A percentile compares a stretch with the other conserved stretches of the same genome.
These are phyloP conservation scores for Penicillium digitatum DNA, from an alignment of 2,329 filamentous ascomycete species.

Conservation along the genomic window DNA sequence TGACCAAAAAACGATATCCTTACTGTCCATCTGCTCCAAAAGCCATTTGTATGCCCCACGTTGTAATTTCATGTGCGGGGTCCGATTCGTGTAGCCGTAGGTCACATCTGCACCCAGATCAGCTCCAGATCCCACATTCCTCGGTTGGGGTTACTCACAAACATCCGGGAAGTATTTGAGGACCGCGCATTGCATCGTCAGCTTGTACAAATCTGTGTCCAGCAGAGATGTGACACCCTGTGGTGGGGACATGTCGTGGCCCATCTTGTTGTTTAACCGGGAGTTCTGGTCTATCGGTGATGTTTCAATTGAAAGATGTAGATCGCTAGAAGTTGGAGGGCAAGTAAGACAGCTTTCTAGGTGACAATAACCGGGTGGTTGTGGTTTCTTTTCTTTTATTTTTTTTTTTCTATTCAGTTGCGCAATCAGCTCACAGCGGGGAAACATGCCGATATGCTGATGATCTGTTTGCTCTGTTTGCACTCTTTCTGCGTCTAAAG, in stretches of 20 bases:
- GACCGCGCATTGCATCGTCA: conserved; percentile 98
- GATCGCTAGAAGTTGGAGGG: background rate
- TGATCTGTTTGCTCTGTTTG: conserved; percentile 8
- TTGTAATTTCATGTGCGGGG: conserved; percentile 85
- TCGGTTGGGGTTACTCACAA: conserved; percentile 34
- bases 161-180: conserved; percentile 82
- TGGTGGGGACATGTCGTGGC: conserved; percentile 36
- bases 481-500: background rate
- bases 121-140: background rate
- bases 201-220: conserved; percentile 85
- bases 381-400: conserved; percentile 1
- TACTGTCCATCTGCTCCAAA: conserved; percentile 73
- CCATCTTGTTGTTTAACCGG: conserved; percentile 24
- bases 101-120: conserved; percentile 59
- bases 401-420: background rate
- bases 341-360: background rate
- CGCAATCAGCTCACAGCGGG: conserved; percentile 3
- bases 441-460: conserved; percentile 4
- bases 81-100: conserved; percentile 93
- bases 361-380: background rate
- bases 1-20: conserved; percentile 24
- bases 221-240: conserved; percentile 79
- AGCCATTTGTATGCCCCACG: conserved; percentile 82
- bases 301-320: background rate
- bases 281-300: conserved; percentile 2